Evolutionary conservation across 768 basidiomycete species (phyloP).

Genomic region (Boletales sp.): DNA sequence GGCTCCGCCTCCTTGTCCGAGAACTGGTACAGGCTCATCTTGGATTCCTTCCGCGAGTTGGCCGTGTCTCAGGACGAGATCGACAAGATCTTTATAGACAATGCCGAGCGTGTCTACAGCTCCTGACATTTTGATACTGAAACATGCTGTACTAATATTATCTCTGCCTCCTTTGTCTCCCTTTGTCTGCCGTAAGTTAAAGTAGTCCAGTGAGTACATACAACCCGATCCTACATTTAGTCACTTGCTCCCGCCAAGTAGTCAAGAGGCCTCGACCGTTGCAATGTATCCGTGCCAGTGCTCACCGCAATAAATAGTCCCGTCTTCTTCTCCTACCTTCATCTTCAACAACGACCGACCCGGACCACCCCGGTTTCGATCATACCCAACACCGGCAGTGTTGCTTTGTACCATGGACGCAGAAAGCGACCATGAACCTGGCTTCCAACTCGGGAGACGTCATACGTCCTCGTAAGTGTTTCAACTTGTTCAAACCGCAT

Average conservation of each 20-base stretch:
- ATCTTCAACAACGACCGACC: too few species aligned
- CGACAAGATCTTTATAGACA: slow-evolving; percentile 67
- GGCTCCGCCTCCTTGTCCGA: slow-evolving; percentile 47
- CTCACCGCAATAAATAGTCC: too few species aligned
- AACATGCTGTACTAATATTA: background rate
- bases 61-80: slow-evolving; percentile 75
- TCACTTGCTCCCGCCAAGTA: background rate
- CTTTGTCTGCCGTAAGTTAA: too few species aligned
- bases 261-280: background rate
- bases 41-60: slow-evolving; percentile 75
- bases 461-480: slow-evolving; percentile 37
- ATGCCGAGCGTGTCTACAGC: slow-evolving; percentile 43
- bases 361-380: too few species aligned
- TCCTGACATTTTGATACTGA: slow-evolving; percentile 8
- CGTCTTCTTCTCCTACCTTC: too few species aligned
- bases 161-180: too few species aligned
- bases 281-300: slow-evolving; percentile 8
- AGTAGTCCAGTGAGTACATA: too few species aligned
- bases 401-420: slow-evolving; percentile 2
- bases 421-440: slow-evolving; percentile 24
- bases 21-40: slow-evolving; percentile 80
- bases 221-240: too few species aligned
- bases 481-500: background rate
- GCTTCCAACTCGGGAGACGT: slow-evolving; percentile 29
- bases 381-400: too few species aligned